A percentile compares a stretch with the other conserved stretches of the same genome.
phyloP scores from a whole-genome alignment of 176 grass and related monocot genomes.

The Puya raimondii region DNA sequence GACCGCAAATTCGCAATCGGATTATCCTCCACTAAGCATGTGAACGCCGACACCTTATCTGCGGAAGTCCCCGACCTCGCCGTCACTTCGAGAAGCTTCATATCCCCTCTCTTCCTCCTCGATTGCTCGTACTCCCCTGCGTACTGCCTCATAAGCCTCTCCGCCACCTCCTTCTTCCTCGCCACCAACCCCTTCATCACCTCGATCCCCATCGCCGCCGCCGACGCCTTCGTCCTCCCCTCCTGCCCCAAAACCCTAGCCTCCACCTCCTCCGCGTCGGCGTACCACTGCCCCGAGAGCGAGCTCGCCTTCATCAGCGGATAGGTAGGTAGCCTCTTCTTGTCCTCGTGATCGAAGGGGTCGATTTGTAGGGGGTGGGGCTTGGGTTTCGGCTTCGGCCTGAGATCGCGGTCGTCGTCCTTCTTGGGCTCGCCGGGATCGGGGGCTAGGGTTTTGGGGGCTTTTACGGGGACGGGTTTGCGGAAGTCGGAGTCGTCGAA shows the following conservation, averaged over 20 bases:
- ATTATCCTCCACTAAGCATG: slow-evolving; percentile 84
- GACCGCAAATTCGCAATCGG: slow-evolving; percentile 83
- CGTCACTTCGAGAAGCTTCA: slow-evolving; percentile 72
- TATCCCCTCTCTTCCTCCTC: slow-evolving; percentile 52
- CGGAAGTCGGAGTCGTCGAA: slow-evolving; percentile 94
- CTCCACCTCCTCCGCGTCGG: slow-evolving; percentile 57
- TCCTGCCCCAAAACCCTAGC: slow-evolving; percentile 33
- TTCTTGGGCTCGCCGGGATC: neutral
- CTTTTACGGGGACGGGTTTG: slow-evolving; percentile 48
- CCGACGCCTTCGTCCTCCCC: slow-evolving; percentile 4
- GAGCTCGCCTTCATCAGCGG: slow-evolving; percentile 39
- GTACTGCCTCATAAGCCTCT: slow-evolving; percentile 73
- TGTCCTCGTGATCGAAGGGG: neutral
- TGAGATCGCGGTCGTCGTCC: neutral
- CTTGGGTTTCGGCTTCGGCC: slow-evolving; percentile 6
- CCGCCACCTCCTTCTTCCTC: slow-evolving; percentile 55
- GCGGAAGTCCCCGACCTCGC: slow-evolving; percentile 75
- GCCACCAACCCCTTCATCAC: slow-evolving; percentile 52
- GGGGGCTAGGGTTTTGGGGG: slow-evolving; percentile 19
- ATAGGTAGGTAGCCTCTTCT: slow-evolving; percentile 17
- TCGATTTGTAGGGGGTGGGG: slow-evolving; percentile 46
- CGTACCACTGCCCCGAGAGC: slow-evolving; percentile 61
- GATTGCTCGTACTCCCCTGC: slow-evolving; percentile 42
- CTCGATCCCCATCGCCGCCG: slow-evolving; percentile 11
- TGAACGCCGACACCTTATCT: slow-evolving; percentile 91